phyloP scores from a whole-genome alignment of 257 asterid genomes.

The Lantana camara region DNA sequence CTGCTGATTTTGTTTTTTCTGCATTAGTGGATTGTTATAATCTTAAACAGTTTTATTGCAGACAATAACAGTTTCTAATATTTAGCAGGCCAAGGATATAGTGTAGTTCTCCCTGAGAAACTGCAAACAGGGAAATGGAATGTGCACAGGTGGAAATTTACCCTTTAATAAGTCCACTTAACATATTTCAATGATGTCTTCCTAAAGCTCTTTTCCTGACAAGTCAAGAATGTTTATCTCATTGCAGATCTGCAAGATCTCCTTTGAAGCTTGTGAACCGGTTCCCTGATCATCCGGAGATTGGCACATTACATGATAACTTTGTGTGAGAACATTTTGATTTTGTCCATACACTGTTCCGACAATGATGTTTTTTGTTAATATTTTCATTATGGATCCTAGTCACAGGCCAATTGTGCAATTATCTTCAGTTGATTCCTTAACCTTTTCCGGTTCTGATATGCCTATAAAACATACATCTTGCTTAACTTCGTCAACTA shows the following conservation, averaged over 20 bases:
- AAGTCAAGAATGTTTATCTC: slow-evolving; percentile 18
- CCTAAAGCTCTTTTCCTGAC: slow-evolving; percentile 18
- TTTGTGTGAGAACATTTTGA: slow-evolving; percentile 64
- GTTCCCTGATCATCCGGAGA: slow-evolving; percentile 82
- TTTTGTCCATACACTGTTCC: slow-evolving; percentile 18
- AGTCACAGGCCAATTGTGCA: slow-evolving; percentile 6
- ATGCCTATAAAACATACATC: slow-evolving; percentile 9
- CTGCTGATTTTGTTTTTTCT: background rate
- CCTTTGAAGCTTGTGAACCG: slow-evolving; percentile 80
- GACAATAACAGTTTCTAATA: slow-evolving; percentile 23
- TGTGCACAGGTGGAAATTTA: slow-evolving; percentile 73
- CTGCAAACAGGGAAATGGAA: slow-evolving; percentile 93
- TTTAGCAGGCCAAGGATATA: slow-evolving; percentile 70
- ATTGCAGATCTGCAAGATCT: slow-evolving; percentile 69
- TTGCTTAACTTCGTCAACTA: background rate
- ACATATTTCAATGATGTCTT: background rate
- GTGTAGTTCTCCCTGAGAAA: slow-evolving; percentile 94
- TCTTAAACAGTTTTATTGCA: slow-evolving; percentile 14
- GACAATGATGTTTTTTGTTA: slow-evolving; percentile 18
- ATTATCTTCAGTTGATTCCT: background rate
- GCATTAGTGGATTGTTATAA: background rate
- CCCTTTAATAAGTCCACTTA: slow-evolving; percentile 15
- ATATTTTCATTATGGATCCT: background rate
- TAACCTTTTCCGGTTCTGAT: background rate
- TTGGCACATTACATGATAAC: slow-evolving; percentile 83